phyloP scores from a whole-genome alignment of 164 flowering plant species.

The Tetrastigma voinierianum region DNA sequence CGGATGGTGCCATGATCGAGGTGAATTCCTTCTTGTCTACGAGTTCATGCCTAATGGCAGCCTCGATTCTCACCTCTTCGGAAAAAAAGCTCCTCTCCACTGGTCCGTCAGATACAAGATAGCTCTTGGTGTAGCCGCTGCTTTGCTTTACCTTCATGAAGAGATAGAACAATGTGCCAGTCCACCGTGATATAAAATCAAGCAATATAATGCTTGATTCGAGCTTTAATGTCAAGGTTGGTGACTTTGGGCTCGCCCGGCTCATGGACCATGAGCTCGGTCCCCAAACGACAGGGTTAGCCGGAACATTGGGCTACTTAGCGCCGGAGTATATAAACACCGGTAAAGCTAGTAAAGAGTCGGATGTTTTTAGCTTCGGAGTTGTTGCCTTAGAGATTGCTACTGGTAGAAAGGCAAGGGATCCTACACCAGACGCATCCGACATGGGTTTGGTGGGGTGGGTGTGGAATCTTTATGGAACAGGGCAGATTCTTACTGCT shows the following conservation, averaged over 20 bases:
- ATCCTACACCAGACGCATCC: neutral
- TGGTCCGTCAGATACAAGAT: conserved; percentile 37
- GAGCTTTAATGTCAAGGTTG: conserved; percentile 35
- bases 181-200: conserved; percentile 52
- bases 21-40: conserved; percentile 45
- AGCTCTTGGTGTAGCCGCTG: conserved; percentile 36
- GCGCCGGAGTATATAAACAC: conserved; percentile 42
- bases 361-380: conserved; percentile 54
- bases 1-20: conserved; percentile 53
- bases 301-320: conserved; percentile 37
- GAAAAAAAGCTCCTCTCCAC: conserved; percentile 13
- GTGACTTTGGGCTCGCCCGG: conserved; percentile 31
- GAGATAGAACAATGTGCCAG: conserved; percentile 51
- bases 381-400: conserved; percentile 45
- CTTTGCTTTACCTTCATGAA: conserved; percentile 51
- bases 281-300: conserved; percentile 30
- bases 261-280: conserved; percentile 34
- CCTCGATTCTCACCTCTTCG: conserved; percentile 41
- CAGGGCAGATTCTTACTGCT: conserved; percentile 15
- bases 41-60: conserved; percentile 59
- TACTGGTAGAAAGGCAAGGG: conserved; percentile 26
- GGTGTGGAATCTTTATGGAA: conserved; percentile 45
- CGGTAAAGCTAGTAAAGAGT: conserved; percentile 44
- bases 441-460: conserved; percentile 32
- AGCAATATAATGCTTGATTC: conserved; percentile 50